These are phyloP conservation scores for Zychaea mexicana DNA, from an alignment of 371 early-diverging fungal species.

Conservation along the genomic window DNA sequence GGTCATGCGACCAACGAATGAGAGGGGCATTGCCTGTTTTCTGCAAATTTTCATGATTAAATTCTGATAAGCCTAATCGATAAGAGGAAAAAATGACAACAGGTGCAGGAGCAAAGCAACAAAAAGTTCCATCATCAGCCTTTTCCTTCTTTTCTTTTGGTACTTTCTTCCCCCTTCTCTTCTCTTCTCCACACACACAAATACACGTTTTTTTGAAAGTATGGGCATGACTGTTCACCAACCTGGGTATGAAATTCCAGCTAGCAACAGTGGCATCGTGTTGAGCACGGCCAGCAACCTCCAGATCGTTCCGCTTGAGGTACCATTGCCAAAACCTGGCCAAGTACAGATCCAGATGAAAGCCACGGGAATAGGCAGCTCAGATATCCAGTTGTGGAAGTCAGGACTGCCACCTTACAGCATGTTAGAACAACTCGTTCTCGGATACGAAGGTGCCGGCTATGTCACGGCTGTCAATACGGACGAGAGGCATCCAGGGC, in stretches of 20 bases:
- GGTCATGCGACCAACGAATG: background rate
- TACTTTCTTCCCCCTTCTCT: background rate
- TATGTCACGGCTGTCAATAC: slow-evolving; percentile 1
- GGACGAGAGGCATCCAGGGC: background rate
- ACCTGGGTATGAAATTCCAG: background rate
- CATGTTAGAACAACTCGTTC: background rate
- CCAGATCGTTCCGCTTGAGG: background rate
- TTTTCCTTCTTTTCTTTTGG: background rate
- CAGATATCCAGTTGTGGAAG: slow-evolving; percentile 4
- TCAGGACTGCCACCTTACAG: background rate
- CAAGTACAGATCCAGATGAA: slow-evolving; percentile 12
- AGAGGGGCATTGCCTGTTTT: background rate
- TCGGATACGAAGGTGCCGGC: slow-evolving; percentile 9
- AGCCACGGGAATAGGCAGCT: background rate
- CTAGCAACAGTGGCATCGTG: background rate
- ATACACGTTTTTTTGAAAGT: background rate
- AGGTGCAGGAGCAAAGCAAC: background rate
- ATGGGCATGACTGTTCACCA: background rate
- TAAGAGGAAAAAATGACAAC: background rate
- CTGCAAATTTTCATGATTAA: slow-evolving; percentile 2
- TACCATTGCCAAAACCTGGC: slow-evolving; percentile 6
- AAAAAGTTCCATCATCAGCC: background rate
- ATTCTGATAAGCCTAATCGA: slow-evolving; percentile 7
- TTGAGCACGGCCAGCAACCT: background rate
- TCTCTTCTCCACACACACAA: background rate